Evolutionary conservation across 2,329 filamentous ascomycete genomes (phyloP).

Genomic region (Fusarium hainanense): DNA sequence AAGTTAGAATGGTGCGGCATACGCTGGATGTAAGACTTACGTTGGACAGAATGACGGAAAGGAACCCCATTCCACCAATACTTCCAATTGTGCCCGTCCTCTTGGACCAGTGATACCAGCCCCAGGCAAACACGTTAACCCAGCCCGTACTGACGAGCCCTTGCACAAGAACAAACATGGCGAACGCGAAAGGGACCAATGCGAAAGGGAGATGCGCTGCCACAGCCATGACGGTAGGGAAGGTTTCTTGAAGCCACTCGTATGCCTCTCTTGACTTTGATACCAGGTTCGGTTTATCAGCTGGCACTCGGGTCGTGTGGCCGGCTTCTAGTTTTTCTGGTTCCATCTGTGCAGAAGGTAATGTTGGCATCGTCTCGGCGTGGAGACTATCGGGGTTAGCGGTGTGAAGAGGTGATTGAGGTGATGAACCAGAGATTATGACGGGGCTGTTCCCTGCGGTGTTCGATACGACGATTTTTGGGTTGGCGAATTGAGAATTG

Average conservation of each 20-base stretch:
- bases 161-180: constrained; percentile 81
- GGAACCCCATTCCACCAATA: constrained; percentile 78
- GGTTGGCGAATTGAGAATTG: neutral
- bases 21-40: constrained; percentile 58
- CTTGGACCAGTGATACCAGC: constrained; percentile 78
- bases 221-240: constrained; percentile 75
- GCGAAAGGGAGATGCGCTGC: constrained; percentile 73
- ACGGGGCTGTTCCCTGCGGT: constrained; percentile 12
- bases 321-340: neutral
- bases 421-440: neutral
- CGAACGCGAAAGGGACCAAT: constrained; percentile 76
- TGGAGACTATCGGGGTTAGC: neutral
- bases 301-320: rapidly evolving
- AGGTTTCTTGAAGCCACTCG: constrained; percentile 74
- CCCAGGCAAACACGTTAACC: constrained; percentile 77
- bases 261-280: constrained; percentile 60
- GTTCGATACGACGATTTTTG: constrained; percentile 7
- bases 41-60: constrained; percentile 77
- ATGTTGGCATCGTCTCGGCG: neutral
- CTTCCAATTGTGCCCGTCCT: constrained; percentile 76
- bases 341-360: constrained; percentile 13
- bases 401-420: neutral
- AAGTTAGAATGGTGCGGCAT: neutral
- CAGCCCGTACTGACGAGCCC: constrained; percentile 78
- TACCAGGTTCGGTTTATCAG: constrained; percentile 59